Conservation (phyloP, 176 grass and related monocot genomes). For the Poa pratensis region DNA sequence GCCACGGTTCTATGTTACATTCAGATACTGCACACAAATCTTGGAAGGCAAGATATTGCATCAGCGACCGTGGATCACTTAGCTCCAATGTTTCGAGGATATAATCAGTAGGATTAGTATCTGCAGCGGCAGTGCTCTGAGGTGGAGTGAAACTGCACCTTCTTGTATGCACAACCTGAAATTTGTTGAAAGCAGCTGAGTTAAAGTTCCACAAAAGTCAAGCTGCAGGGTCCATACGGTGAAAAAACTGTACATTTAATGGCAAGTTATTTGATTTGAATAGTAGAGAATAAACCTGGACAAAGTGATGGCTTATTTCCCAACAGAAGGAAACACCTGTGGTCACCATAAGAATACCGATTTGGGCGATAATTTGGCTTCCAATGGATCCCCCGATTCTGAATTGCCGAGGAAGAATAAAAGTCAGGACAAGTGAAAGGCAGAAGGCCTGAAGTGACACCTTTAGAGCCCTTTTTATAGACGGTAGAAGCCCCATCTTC, state of each 20-base stretch:
- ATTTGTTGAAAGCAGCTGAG: constrained; percentile 37
- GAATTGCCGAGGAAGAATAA: constrained; percentile 65
- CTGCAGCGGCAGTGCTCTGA: constrained; percentile 81
- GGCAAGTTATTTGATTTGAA: not conserved
- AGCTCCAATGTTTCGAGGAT: constrained; percentile 85
- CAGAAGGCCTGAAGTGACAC: constrained; percentile 65
- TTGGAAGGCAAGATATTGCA: constrained; percentile 90
- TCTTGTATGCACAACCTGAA: constrained; percentile 88
- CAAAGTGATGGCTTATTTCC: constrained; percentile 90
- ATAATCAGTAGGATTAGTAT: constrained; percentile 82
- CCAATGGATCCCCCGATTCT: constrained; percentile 56
- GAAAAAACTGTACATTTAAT: constrained; percentile 30
- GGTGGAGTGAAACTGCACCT: constrained; percentile 81
- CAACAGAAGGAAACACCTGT: constrained; percentile 69
- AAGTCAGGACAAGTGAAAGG: constrained; percentile 52
- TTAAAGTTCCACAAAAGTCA: constrained; percentile 19
- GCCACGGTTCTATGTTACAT: constrained; percentile 82
- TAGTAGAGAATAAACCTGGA: constrained; percentile 62
- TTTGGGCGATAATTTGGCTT: constrained; percentile 59
- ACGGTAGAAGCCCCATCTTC: constrained; percentile 75
- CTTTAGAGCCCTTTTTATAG: constrained; percentile 73
- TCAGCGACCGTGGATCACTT: constrained; percentile 66
- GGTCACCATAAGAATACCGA: constrained; percentile 58
- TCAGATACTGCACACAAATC: constrained; percentile 91
- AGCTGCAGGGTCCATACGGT: constrained; percentile 1